Evolutionary conservation across 306 rosid genomes (phyloP).

Genomic region (Prinsepia uniflora): DNA sequence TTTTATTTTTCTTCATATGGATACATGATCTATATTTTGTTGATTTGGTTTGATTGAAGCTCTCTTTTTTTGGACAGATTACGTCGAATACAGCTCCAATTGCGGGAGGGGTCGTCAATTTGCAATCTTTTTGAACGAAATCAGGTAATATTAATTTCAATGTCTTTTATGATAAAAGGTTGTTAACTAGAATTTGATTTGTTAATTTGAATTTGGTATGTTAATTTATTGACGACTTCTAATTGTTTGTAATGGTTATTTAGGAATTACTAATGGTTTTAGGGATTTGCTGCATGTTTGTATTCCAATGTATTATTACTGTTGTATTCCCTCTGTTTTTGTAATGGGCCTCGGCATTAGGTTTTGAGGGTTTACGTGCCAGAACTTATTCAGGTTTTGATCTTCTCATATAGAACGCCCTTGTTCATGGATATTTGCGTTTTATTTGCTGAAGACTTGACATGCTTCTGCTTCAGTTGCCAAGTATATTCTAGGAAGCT

Average conservation of each 20-base stretch:
- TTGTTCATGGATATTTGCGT: constrained; percentile 10
- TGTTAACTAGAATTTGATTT: not conserved
- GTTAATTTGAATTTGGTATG: not conserved
- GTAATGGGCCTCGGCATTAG: constrained; percentile 2
- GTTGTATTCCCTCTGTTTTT: not conserved
- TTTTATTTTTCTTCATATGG: not conserved
- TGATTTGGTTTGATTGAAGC: constrained; percentile 7
- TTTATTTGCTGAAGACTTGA: constrained; percentile 12
- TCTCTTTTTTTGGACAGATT: constrained; percentile 17
- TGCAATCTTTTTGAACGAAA: constrained; percentile 9
- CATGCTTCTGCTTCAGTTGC: constrained; percentile 9
- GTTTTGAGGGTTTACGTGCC: constrained; percentile 5
- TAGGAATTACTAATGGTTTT: no score
- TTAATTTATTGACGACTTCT: not conserved
- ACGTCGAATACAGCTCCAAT: constrained; percentile 10
- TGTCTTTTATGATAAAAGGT: not conserved
- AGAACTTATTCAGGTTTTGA: constrained; percentile 16
- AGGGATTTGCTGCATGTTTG: not conserved
- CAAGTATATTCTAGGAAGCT: not conserved
- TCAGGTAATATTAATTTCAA: constrained; percentile 9
- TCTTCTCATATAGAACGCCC: constrained; percentile 15
- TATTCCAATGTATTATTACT: not conserved
- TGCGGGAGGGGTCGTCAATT: not conserved
- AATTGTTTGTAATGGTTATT: not conserved
- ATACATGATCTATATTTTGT: not conserved